Evolutionary conservation across 176 grass and related monocot species (phyloP).

Genomic region (Themeda triandra): DNA sequence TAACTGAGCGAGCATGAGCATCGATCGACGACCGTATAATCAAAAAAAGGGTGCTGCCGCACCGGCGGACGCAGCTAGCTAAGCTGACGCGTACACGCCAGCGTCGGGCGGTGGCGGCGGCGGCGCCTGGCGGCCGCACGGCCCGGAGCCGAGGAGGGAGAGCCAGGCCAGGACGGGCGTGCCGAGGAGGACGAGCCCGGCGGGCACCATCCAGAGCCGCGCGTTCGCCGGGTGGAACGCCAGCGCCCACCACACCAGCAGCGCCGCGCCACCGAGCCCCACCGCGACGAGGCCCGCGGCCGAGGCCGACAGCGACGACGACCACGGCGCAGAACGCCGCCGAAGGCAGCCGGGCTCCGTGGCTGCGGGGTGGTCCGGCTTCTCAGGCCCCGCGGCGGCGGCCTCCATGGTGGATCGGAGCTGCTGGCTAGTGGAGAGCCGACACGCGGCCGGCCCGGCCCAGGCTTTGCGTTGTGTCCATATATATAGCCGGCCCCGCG

Average conservation of each 20-base stretch:
- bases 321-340: background rate
- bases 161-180: slow-evolving; percentile 76
- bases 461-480: background rate
- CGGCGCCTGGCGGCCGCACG: slow-evolving; percentile 14
- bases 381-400: background rate
- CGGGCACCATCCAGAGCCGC: slow-evolving; percentile 98
- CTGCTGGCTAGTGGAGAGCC: slow-evolving; percentile 2
- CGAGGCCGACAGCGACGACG: slow-evolving; percentile 5
- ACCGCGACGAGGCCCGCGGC: slow-evolving; percentile 38
- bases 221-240: slow-evolving; percentile 71
- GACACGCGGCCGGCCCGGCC: background rate
- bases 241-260: slow-evolving; percentile 84
- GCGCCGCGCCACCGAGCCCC: slow-evolving; percentile 55
- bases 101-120: background rate
- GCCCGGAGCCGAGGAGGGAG: slow-evolving; percentile 49
- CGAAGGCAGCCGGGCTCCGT: background rate
- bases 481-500: slow-evolving; percentile 15
- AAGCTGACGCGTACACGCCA: background rate
- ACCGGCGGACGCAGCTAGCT: background rate
- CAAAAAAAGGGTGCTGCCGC: background rate
- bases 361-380: background rate
- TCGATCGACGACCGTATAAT: background rate
- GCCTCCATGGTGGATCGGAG: slow-evolving; percentile 38
- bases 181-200: slow-evolving; percentile 76
- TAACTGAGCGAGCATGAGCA: background rate